Evolutionary conservation across 1,284 basidiomycete genomes (phyloP), one percentile per base, ranked within the genome.

Genomic region (Takashimella tepidaria): DNA sequence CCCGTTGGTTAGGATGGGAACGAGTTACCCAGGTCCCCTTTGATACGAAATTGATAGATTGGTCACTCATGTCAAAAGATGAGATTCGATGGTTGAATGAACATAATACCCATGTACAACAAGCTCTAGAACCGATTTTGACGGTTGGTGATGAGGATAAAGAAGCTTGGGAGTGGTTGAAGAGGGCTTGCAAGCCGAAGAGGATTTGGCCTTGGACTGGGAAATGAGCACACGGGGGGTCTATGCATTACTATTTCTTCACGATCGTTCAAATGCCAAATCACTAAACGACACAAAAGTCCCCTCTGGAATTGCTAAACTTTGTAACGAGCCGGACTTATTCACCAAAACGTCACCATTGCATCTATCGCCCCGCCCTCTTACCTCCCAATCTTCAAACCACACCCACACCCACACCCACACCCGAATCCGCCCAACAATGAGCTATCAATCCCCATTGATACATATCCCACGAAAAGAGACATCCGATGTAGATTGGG

Each of bases 81-180:
- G 92, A 98, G 79, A 86, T 86, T 65, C 76, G 82, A 55, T 97
- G 93, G 93, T 69, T 98, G 51, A 93, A 92, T 80, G 84, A 85
- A 26, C 93, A 98, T 73, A 96, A 98, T 73, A 83, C 83, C 68
- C 81, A 79, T 54, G 95, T 85, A 64, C 79, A 82, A 47, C 82
- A 85, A 41, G 82, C 82, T 62, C 78, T 98, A 20, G 78, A 84
- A 57, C 88, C 88, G 0, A 77, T 83, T 55, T 76, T 97, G 41
- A 59, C 67, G 31, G 67, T 60, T 5, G 67, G 69, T 41, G 61
- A 68, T 49, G 51, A 61, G 5, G 75, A 75, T 63, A 58, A 57
- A 24, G 62, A 66, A 24, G 69, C 63, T 12, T 61, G 69, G 24
- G 69, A 75, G 44, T 75, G 72, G 73, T 55, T 77, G 57, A 70